phyloP scores from a whole-genome alignment of 208 protist genomes.

The Naegleria fowleri region DNA sequence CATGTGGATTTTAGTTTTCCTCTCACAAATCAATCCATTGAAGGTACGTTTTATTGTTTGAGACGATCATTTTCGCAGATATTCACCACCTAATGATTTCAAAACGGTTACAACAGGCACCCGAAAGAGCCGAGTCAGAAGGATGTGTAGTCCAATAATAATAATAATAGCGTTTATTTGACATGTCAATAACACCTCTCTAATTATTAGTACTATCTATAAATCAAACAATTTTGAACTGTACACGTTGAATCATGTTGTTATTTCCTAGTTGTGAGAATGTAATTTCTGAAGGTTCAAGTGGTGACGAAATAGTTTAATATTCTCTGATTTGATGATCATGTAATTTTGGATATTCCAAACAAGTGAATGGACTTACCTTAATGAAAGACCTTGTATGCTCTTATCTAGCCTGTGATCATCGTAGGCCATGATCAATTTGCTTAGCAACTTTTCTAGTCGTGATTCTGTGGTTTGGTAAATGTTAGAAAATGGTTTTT shows the following conservation, averaged over 20 bases:
- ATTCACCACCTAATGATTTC: too few species aligned
- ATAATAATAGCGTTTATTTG: not conserved
- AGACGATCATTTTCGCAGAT: not conserved
- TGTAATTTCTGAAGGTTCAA: too few species aligned
- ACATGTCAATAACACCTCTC: not conserved
- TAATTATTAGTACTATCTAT: not conserved
- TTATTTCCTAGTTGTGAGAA: too few species aligned
- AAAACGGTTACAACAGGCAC: not conserved
- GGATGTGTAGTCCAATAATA: not conserved
- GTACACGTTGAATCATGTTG: not conserved
- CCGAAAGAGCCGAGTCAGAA: not conserved
- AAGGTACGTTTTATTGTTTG: not conserved
- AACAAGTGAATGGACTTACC: too few species aligned
- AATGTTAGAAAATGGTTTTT: not conserved
- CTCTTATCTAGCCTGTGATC: not conserved
- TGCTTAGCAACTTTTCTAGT: not conserved
- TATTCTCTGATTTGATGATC: too few species aligned
- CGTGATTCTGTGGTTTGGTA: not conserved
- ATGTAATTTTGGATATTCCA: too few species aligned
- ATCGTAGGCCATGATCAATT: not conserved
- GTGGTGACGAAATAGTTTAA: too few species aligned
- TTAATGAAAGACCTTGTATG: too few species aligned
- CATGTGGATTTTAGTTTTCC: constrained; percentile 22
- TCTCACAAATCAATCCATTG: constrained; percentile 21
- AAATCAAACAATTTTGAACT: not conserved